Base-by-base conservation (phyloP, 371 early-diverging fungal species). In the Rhizopus microsporus region DNA sequence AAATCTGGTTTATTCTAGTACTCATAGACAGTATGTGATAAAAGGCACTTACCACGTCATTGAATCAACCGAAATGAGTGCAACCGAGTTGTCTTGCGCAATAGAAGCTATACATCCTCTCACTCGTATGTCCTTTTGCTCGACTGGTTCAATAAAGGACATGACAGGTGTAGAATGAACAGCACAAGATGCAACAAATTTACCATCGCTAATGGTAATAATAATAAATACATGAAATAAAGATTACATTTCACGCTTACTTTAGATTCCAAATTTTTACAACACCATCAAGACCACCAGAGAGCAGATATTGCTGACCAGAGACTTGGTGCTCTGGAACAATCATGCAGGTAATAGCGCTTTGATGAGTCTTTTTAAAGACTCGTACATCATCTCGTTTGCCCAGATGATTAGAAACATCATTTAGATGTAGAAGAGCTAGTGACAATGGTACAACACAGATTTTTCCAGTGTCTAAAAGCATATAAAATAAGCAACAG, bases 261-360 rank as follows among this genome's bases (percentile, higher is more conserved):
- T 85, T 84, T 8, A 89, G 54, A 52, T 87, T 85, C 93, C 93
- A 93, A 29, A 91, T 83, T 60, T 82, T 80, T 17, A 90, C 84
- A 7, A 83, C 78, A 31, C 89, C 88, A 65, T 91, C 90, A 16
- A 64, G 69, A 6, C 89, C 86, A 23, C 91, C 83, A 1, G 82
- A 85, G n/a, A 84, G 43, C 7, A 83, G 46, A 59, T 86, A 82
- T 9, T 80, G 75, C n/a, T 79, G 73, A 15, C 72, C 75, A 30
- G 71, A 65, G 23, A 67, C 57, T 23, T 75, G 68, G 10, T 74
- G 72, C 37, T 82, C 81, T 10, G 85, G 82, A 0, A 78, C 78
- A 56, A 79, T 74, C 49, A 87, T 67, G 55, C 82, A 81, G 0
- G 85, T 84, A 32, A 87, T 69, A n/a, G 72, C 66, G 8, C 84